Base-by-base conservation (phyloP, 805 yeast species). In the Candida sakaeoensis region DNA sequence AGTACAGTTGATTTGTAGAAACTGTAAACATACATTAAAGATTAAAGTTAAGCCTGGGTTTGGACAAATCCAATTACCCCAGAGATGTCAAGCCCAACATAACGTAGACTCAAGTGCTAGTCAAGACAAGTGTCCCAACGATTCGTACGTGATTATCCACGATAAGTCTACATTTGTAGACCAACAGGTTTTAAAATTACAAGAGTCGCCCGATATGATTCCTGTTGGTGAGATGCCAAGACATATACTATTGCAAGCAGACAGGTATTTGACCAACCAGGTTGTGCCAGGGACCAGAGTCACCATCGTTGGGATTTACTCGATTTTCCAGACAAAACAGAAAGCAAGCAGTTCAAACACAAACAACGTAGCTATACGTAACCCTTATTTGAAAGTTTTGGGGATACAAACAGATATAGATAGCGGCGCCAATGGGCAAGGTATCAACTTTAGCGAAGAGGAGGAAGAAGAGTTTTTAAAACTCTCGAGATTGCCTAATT, bases 211-310 rank as follows among this genome's bases (percentile, higher is more conserved):
- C 9, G 99, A 93, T 60, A 86, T 86, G 82, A 97, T 93, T 2
- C 99, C 99, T 1, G 95, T 93, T 21, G 99, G 99, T 50, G 99
- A 93, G 65, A 83, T 93, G 88, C 99, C 99, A 7, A 79, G 99
- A 51, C 95, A 93, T 54, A 82, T 93, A 29, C 57, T 87, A 43
- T 71, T 93, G 47, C 85, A 93, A 31, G 87, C 88, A 24, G 98
- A 93, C 60, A 75, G 99, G 45, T 86, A 85, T 52, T 68, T 93
- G 57, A 84, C 96, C 19, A 93, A 93, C 64, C 80, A 77, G 47
- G 89, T 93, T 22, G 85, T 91, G 29, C 99, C 99, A 0, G 99
- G 99, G 18, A 86, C 95, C 0, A 72, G 97, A 48, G 95, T 95
- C 50, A 88, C 95, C 7, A 75, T 91, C 31, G 79, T 88, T 32